phyloP scores from a whole-genome alignment of 148 eudicot species.

The Rhododendron vialii region DNA sequence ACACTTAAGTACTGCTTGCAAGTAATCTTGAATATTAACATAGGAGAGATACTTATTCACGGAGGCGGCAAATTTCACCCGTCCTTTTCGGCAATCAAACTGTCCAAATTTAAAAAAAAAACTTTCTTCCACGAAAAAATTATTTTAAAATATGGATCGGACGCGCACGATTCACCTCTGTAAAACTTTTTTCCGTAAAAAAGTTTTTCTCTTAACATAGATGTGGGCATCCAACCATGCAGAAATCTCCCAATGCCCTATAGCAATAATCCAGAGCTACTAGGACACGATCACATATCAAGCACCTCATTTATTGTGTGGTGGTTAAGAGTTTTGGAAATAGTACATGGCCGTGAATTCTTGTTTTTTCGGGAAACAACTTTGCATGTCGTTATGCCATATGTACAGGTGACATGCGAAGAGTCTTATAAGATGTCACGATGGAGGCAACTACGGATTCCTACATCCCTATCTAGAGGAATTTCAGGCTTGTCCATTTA shows the following conservation, averaged over 20 bases:
- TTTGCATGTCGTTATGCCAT: neutral
- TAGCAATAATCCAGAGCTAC: neutral
- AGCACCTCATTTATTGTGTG: neutral
- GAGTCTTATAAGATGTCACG: neutral
- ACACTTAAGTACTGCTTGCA: neutral
- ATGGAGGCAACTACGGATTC: neutral
- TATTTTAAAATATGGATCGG: too few species aligned
- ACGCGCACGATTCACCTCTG: too few species aligned
- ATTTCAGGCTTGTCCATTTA: neutral
- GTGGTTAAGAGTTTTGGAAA: neutral
- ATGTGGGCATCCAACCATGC: neutral
- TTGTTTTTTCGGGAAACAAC: neutral
- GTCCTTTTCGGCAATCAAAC: too few species aligned
- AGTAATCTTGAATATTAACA: neutral
- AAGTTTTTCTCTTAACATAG: neutral
- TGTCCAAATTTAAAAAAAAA: too few species aligned
- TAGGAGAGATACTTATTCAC: too few species aligned
- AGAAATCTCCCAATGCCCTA: neutral
- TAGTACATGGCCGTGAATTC: neutral
- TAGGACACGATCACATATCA: neutral
- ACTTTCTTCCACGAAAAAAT: too few species aligned
- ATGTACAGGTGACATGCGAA: neutral
- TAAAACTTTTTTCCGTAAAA: too few species aligned
- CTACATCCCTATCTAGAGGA: neutral
- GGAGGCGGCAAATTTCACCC: too few species aligned